phyloP scores from a whole-genome alignment of 2,329 filamentous ascomycete genomes.

The Trichocomaceae sp. region DNA sequence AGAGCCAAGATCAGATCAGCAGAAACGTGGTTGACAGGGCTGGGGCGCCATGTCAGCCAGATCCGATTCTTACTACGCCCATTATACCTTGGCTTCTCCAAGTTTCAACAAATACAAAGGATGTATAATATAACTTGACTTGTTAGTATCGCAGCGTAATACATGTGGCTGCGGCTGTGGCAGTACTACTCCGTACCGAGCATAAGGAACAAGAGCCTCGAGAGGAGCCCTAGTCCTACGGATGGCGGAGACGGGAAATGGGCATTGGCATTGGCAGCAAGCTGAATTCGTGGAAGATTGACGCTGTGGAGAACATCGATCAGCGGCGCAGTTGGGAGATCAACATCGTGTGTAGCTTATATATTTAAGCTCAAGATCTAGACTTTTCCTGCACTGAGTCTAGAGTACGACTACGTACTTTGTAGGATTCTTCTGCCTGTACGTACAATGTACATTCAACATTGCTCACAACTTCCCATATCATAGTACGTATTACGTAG shows the following conservation, averaged over 20 bases:
- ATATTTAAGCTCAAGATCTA: not conserved
- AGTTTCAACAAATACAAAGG: no score
- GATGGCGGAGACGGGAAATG: not conserved
- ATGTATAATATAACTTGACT: no score
- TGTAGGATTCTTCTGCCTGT: not conserved
- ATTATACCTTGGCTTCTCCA: no score
- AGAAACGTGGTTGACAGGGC: constrained; percentile 14
- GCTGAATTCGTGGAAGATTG: not conserved
- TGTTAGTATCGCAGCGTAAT: no score
- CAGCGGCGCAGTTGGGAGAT: not conserved
- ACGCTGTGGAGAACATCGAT: not conserved
- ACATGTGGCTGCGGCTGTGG: no score
- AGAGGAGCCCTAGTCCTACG: not conserved
- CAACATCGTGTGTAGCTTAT: not conserved
- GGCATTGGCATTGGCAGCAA: no score
- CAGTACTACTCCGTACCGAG: not conserved
- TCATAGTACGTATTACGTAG: no score
- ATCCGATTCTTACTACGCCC: no score
- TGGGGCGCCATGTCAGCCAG: constrained; percentile 5
- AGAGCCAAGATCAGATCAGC: constrained; percentile 7
- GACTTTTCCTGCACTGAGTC: no score
- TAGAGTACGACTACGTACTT: not conserved
- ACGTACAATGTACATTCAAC: no score
- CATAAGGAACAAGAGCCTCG: not conserved
- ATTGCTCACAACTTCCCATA: no score